A percentile compares a stretch with the other conserved stretches of the same genome.
phyloP scores from a whole-genome alignment of 2,329 filamentous ascomycete species.

The Fusarium sp. region DNA sequence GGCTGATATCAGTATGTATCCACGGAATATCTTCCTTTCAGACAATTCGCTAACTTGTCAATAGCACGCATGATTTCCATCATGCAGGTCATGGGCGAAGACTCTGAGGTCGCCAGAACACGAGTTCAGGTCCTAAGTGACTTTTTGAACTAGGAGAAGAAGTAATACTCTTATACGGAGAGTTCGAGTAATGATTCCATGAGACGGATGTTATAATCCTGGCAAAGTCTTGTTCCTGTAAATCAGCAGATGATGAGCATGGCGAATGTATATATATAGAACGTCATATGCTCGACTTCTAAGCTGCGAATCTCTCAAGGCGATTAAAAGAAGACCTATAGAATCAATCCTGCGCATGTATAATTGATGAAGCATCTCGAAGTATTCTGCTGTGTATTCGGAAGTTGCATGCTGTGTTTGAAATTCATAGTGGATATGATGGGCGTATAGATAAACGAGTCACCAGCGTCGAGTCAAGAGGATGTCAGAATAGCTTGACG shows the following conservation, averaged over 20 bases:
- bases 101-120: conserved; percentile 69
- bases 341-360: conserved; percentile 5
- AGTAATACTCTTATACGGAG: neutral
- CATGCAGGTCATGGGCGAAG: conserved; percentile 69
- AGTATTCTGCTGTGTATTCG: neutral
- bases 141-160: conserved; percentile 53
- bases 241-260: neutral
- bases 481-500: neutral
- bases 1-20: conserved; percentile 68
- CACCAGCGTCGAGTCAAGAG: neutral
- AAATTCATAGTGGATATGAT: conserved; percentile 12
- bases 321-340: conserved; percentile 1
- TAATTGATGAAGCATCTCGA: neutral
- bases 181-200: conserved; percentile 20
- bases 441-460: neutral
- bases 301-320: neutral
- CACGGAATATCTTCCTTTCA: neutral
- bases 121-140: conserved; percentile 69
- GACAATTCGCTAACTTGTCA: conserved; percentile 15
- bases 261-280: conserved; percentile 5
- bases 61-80: conserved; percentile 73
- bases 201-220: conserved; percentile 4
- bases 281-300: conserved; percentile 3
- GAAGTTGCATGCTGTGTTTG: conserved; percentile 14
- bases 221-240: neutral